Evolutionary conservation across 148 eudicot genomes (phyloP).

Genomic region (Drosera capensis): DNA sequence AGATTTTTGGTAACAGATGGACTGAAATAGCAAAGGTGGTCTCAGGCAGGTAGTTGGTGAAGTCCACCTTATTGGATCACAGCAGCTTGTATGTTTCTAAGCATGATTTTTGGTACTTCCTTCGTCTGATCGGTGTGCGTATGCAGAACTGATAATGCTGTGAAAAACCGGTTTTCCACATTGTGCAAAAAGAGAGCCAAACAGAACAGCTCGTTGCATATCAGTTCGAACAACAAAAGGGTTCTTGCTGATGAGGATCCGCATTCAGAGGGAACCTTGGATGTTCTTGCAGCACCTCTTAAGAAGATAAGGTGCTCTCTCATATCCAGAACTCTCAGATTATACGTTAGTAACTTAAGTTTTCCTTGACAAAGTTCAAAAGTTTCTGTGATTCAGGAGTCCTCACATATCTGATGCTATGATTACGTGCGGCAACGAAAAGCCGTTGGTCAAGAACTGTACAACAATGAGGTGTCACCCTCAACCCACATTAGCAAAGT

Average conservation of each 20-base stretch:
- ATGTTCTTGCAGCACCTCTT: slow-evolving; percentile 21
- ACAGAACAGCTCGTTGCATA: slow-evolving; percentile 35
- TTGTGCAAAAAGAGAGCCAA: slow-evolving; percentile 79
- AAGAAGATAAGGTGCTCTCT: slow-evolving; percentile 53
- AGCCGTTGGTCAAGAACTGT: slow-evolving; percentile 17
- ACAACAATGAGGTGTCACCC: slow-evolving; percentile 20
- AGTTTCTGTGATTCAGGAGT: slow-evolving; percentile 24
- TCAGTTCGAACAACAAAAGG: slow-evolving; percentile 61
- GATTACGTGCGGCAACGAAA: slow-evolving; percentile 17
- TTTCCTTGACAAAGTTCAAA: slow-evolving; percentile 3
- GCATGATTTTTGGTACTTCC: background rate
- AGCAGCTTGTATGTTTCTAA: too few relatives aligned
- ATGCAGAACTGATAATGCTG: slow-evolving; percentile 87
- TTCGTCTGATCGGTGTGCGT: slow-evolving; percentile 2
- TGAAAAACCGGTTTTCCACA: slow-evolving; percentile 82
- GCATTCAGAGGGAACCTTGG: slow-evolving; percentile 15
- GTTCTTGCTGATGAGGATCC: slow-evolving; percentile 23
- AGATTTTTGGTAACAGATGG: slow-evolving; percentile 90
- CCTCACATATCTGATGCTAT: slow-evolving; percentile 24
- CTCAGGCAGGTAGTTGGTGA: slow-evolving; percentile 97
- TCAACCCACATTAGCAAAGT: slow-evolving; percentile 56
- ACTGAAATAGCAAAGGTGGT: slow-evolving; percentile 98
- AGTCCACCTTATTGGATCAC: too few relatives aligned
- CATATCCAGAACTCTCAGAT: background rate
- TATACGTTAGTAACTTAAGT: too few relatives aligned